Percentiles rank a stretch among this genome's conserved stretches.
Conservation (phyloP, 441 rosid species). For the Eruca vesicaria region DNA sequence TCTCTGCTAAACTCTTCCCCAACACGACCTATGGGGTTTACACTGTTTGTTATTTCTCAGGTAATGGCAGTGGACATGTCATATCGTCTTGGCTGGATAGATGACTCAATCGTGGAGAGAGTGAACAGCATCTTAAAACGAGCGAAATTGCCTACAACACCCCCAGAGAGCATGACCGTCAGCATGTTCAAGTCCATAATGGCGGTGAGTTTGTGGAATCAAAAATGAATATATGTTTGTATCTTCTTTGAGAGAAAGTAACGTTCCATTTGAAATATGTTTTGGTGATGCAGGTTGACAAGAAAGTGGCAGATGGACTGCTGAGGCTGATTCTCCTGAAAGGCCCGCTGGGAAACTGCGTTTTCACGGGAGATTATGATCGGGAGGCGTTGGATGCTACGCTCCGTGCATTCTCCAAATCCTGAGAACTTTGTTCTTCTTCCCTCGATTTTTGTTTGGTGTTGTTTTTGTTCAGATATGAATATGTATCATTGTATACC, state of each 20-base stretch:
- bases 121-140: conserved; percentile 55
- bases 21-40: too few species aligned
- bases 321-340: conserved; percentile 89
- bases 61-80: conserved; percentile 99
- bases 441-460: conserved; percentile 2
- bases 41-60: conserved; percentile 45
- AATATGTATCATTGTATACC: conserved; percentile 18
- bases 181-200: conserved; percentile 94
- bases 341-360: conserved; percentile 90
- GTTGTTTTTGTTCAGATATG: conserved; percentile 2
- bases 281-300: conserved; percentile 67
- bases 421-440: conserved; percentile 27
- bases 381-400: conserved; percentile 83
- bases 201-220: conserved; percentile 59
- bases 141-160: conserved; percentile 75
- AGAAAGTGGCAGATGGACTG: conserved; percentile 95
- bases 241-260: conserved; percentile 1
- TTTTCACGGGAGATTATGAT: conserved; percentile 90
- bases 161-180: conserved; percentile 83
- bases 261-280: neutral
- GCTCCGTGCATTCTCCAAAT: conserved; percentile 72
- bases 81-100: conserved; percentile 97
- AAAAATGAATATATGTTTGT: neutral
- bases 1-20: neutral
- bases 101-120: conserved; percentile 73